Evolutionary conservation across 2,329 filamentous ascomycete genomes (phyloP).

Genomic region (Anisogramma anomala): DNA sequence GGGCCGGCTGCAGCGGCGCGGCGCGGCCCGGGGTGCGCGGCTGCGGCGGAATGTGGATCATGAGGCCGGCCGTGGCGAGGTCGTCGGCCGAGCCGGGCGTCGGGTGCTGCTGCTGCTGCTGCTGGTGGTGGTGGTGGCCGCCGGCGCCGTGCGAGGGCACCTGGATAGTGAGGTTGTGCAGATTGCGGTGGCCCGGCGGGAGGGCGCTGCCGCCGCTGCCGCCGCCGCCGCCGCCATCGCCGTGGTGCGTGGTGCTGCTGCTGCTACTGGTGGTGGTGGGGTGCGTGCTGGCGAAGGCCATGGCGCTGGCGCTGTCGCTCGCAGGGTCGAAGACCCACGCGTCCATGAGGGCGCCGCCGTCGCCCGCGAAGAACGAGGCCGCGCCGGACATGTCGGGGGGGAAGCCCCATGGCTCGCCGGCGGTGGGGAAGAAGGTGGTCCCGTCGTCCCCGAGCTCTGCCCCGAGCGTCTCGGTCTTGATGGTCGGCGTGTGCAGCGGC

Average conservation of each 20-base stretch:
- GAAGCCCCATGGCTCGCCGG: slow-evolving; percentile 16
- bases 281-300: slow-evolving; percentile 5
- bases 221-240: no score
- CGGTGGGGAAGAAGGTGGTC: slow-evolving; percentile 14
- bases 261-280: not conserved
- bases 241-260: not conserved
- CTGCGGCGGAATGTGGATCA: slow-evolving; percentile 46
- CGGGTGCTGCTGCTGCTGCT: slow-evolving; percentile 7
- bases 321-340: slow-evolving; percentile 9
- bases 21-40: slow-evolving; percentile 28
- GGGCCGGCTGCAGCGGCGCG: slow-evolving; percentile 25
- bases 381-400: slow-evolving; percentile 2
- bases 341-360: slow-evolving; percentile 20
- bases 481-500: slow-evolving; percentile 28
- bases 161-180: slow-evolving; percentile 14
- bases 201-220: no score
- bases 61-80: slow-evolving; percentile 29
- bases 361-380: slow-evolving; percentile 19
- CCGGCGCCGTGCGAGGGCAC: slow-evolving; percentile 8
- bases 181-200: slow-evolving; percentile 9
- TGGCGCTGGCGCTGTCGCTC: slow-evolving; percentile 7
- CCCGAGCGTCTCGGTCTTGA: slow-evolving; percentile 17
- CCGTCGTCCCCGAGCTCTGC: slow-evolving; percentile 14
- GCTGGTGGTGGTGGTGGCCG: no score
- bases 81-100: slow-evolving; percentile 14